A percentile compares a stretch with the other conserved stretches of the same genome.
Conservation (phyloP, 345 rosid genomes). For the Reutealis trisperma region DNA sequence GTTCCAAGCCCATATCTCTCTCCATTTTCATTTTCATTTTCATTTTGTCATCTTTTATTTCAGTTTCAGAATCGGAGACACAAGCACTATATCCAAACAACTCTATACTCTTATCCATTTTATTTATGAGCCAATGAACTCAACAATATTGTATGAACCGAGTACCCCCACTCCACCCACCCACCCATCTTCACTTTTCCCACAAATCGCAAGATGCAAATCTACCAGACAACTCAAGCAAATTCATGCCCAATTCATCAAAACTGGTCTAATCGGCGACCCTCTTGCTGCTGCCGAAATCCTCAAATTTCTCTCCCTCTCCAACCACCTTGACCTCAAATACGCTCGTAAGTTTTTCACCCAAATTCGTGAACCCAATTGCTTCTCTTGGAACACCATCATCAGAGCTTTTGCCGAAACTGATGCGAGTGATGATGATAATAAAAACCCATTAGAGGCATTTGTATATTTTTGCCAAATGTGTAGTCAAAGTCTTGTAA, state of each 20-base stretch:
- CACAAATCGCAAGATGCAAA: slow-evolving; percentile 54
- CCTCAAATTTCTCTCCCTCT: slow-evolving; percentile 50
- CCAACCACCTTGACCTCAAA: slow-evolving; percentile 40
- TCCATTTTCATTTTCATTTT: too few species aligned
- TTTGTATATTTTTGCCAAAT: slow-evolving; percentile 47
- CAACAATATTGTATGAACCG: slow-evolving; percentile 11
- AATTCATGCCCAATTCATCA: slow-evolving; percentile 69
- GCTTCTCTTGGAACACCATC: slow-evolving; percentile 84
- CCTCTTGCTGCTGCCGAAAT: slow-evolving; percentile 72
- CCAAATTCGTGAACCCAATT: slow-evolving; percentile 53
- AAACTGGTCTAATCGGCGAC: slow-evolving; percentile 57
- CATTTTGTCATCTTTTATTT: too few species aligned
- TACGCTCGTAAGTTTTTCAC: slow-evolving; percentile 53
- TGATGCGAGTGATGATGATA: slow-evolving; percentile 17
- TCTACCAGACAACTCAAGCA: slow-evolving; percentile 46
- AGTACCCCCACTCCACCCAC: slow-evolving; percentile 14
- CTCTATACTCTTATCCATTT: neutral
- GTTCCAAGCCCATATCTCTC: too few species aligned
- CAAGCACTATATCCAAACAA: too few species aligned
- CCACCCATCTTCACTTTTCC: slow-evolving; percentile 57
- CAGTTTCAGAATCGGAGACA: too few species aligned
- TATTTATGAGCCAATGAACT: slow-evolving; percentile 20
- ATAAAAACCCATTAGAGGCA: slow-evolving; percentile 30
- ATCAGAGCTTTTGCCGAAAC: slow-evolving; percentile 60
- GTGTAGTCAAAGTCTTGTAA: slow-evolving; percentile 45